Conservation (phyloP, 2,329 filamentous ascomycete genomes). For the Aspergillus sp. region DNA sequence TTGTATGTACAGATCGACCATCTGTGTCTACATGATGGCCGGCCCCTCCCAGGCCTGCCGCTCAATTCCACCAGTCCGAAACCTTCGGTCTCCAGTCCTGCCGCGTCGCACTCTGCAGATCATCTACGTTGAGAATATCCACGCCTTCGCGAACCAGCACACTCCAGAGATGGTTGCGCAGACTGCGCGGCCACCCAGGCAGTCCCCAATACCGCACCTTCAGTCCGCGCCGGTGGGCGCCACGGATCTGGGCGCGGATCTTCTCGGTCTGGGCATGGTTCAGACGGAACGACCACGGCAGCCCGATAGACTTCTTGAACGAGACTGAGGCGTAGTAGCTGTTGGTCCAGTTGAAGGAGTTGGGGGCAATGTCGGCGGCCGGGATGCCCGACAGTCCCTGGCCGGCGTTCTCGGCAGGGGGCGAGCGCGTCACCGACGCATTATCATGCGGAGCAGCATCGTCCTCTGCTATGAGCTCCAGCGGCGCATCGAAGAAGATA, state of each 20-base stretch:
- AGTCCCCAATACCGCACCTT: slow-evolving; percentile 58
- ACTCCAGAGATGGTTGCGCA: slow-evolving; percentile 56
- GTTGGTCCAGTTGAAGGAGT: slow-evolving; percentile 49
- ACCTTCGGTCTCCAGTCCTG: slow-evolving; percentile 45
- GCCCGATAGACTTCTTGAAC: slow-evolving; percentile 49
- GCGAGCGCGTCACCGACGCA: slow-evolving; percentile 1
- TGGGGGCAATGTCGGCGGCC: slow-evolving; percentile 31
- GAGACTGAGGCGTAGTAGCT: slow-evolving; percentile 58
- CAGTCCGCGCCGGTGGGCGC: slow-evolving; percentile 51
- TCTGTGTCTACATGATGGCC: neutral
- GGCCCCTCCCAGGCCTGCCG: neutral
- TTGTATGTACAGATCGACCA: neutral
- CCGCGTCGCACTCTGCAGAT: slow-evolving; percentile 48
- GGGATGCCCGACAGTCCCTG: slow-evolving; percentile 48
- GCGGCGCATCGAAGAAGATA: slow-evolving; percentile 56
- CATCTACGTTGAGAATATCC: slow-evolving; percentile 59
- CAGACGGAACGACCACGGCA: slow-evolving; percentile 50
- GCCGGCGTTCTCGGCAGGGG: slow-evolving; percentile 28
- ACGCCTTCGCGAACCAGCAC: slow-evolving; percentile 53
- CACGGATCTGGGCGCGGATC: slow-evolving; percentile 52
- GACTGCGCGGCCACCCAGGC: slow-evolving; percentile 53
- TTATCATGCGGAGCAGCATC: neutral
- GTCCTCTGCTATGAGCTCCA: slow-evolving; percentile 37
- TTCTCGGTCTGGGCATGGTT: slow-evolving; percentile 43
- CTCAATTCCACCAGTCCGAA: slow-evolving; percentile 30